A percentile compares a stretch with the other conserved stretches of the same genome.
These are phyloP conservation scores for Acacia confusa DNA, from an alignment of 306 rosid species.

Conservation along the genomic window DNA sequence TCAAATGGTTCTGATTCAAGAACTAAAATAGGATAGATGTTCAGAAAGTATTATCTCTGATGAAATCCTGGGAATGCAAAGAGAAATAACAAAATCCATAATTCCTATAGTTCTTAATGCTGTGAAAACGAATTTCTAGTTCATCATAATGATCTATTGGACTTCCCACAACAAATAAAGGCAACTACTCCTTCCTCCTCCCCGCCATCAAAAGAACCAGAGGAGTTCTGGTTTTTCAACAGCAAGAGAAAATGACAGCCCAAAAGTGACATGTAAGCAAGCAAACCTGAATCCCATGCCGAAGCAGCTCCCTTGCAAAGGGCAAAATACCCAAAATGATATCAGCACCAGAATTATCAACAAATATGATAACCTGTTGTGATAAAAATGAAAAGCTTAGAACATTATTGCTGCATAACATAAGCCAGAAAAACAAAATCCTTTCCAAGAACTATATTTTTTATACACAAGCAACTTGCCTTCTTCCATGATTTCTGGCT, in stretches of 20 bases:
- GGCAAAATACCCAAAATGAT: slow-evolving; percentile 91
- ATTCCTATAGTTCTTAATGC: neutral
- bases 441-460: slow-evolving; percentile 12
- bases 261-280: slow-evolving; percentile 21
- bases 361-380: slow-evolving; percentile 84
- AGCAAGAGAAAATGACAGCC: slow-evolving; percentile 1
- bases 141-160: neutral
- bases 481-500: slow-evolving; percentile 85
- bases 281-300: slow-evolving; percentile 83
- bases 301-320: slow-evolving; percentile 92
- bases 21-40: neutral
- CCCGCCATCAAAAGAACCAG: neutral
- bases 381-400: slow-evolving; percentile 32
- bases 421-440: slow-evolving; percentile 24
- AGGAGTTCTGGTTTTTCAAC: neutral
- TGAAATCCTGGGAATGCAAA: slow-evolving; percentile 4
- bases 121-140: neutral
- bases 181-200: neutral
- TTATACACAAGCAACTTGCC: slow-evolving; percentile 52
- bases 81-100: neutral
- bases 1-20: slow-evolving; percentile 8
- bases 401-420: slow-evolving; percentile 18
- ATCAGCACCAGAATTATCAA: slow-evolving; percentile 98
- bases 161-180: neutral
- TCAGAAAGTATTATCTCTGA: neutral